Base-by-base conservation (phyloP, 2,329 filamentous ascomycete genomes). In the Camillea tinctor region DNA sequence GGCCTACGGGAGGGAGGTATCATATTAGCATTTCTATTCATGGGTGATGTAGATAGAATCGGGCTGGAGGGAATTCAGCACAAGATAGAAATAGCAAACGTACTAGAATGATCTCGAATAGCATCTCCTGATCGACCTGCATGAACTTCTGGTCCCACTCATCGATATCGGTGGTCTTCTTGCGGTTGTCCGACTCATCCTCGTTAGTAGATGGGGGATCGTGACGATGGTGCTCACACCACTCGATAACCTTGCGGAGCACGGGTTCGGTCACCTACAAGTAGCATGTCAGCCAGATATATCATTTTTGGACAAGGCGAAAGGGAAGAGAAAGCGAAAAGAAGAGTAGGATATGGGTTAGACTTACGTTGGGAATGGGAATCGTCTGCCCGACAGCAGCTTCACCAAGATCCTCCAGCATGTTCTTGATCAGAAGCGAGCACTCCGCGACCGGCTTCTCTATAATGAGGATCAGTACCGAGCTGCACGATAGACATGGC, bases 121-220 rank as follows among this genome's bases (percentile, higher is more conserved):
- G 86, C 95, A 99, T 98, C 80, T 99, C 95, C 75, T 99, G 95
- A 76, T 99, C 95, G 19, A 99, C 95, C 79, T 98, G 94, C 95
- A 99, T 98, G 78, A 98, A 99, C 80, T 99, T 99, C 78, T 98
- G 94, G 71, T 99, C 95, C 95, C 95, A 99, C 79, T 99, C 95
- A 61, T 98, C 95, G 67, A 99, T 99, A 71, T 99, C 95, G 52
- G 95, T 98, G 1, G 93, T 97, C 87, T 97, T 97, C 84, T 97
- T 97, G 70, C 95, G 92, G 55, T 89, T 93, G 71, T 98, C 94
- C 64, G 90, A 90, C 71, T 99, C 93, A 62, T 97, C 95, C 64
- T 98, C 94, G 71, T 88, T 86, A 57, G 88, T 83, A 64, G 88
- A 85, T n/a, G 88, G 83, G 48, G 95, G 92, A 73, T 99, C 95